Base-by-base conservation (phyloP, 73 alveolate genomes). In the Paramecium pentaurelia region DNA sequence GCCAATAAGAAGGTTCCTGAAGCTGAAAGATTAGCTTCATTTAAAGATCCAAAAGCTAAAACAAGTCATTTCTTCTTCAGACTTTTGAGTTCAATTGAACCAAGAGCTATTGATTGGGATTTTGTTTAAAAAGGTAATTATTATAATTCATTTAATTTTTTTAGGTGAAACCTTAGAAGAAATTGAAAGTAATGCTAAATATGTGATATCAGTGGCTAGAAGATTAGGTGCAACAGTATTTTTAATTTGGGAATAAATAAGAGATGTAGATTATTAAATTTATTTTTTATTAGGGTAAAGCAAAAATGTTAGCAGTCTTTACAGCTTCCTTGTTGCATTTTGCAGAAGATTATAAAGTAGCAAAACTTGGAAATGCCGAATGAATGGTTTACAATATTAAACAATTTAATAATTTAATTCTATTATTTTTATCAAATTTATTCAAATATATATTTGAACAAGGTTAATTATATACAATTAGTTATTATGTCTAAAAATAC, bases 211-310 rank as follows among this genome's bases (percentile, higher is more conserved):
- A n/a, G 95, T 97, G 73, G 99, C 99, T 9, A 96, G 99, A 90
- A 98, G 97, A 95, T 95, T 98, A 32, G 99, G 99, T 1, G 98
- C 98, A 3, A 97, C 96, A 32, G 96, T 98, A 36, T 98, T 98
- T 95, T 94, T 97, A 37, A 97, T 96, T 40, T 97, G 99, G 99
- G 99, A 98, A 93, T 99, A 98, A 95, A 98, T 98, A 86, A 93
- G 95, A 58, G 96, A 98, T 80, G 98, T 97, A 80, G 96, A 96
- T 77, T 16, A 40, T 36, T 36, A 64, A 2, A 60, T 11, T 64
- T 20, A 30, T 64, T 5, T 40, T 22, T 0, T 18, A 12, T 38
- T 44, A 89, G 94, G 86, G 54, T 2, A 89, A 89, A 45, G 80
- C 47, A 27, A 89, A 89, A 47, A 47, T 89, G 71, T 71, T 89